A percentile compares a stretch with the other conserved stretches of the same genome.
Conservation (phyloP, 2,329 filamentous ascomycete genomes). For the Parascedosporium putredinis region DNA sequence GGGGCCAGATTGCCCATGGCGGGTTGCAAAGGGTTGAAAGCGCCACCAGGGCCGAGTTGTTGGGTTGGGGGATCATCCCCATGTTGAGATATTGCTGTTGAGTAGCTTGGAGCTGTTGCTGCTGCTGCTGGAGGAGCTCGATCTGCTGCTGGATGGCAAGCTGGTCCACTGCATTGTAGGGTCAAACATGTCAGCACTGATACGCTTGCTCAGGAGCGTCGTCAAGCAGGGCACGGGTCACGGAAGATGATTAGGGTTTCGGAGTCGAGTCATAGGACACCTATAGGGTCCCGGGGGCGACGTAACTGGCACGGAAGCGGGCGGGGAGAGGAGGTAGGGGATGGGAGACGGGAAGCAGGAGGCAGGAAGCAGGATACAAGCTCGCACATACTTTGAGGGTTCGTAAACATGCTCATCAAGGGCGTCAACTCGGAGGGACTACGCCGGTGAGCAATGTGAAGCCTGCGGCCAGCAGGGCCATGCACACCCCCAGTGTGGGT, state of each 20-base stretch:
- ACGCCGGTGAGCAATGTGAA: constrained; percentile 94
- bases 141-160: constrained; percentile 97
- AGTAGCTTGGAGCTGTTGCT: constrained; percentile 92
- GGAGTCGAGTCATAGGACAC: not conserved
- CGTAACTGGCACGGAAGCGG: too few species aligned
- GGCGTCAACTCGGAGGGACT: constrained; percentile 96
- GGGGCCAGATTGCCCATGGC: constrained; percentile 69
- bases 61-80: constrained; percentile 89
- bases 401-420: constrained; percentile 83
- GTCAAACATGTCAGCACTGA: too few species aligned
- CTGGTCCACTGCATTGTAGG: constrained; percentile 99
- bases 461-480: constrained; percentile 74
- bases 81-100: constrained; percentile 98
- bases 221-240: not conserved
- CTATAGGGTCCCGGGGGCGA: too few species aligned
- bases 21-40: constrained; percentile 69
- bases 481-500: constrained; percentile 45
- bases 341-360: not conserved
- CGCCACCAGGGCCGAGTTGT: constrained; percentile 54
- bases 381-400: constrained; percentile 49
- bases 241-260: not conserved
- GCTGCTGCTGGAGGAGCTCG: constrained; percentile 91
- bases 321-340: not conserved
- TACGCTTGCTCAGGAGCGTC: too few species aligned
- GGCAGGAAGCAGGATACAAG: constrained; percentile 6